These are phyloP conservation scores for Amylostereum areolatum DNA, from an alignment of 1,284 basidiomycete species.

Conservation along the genomic window DNA sequence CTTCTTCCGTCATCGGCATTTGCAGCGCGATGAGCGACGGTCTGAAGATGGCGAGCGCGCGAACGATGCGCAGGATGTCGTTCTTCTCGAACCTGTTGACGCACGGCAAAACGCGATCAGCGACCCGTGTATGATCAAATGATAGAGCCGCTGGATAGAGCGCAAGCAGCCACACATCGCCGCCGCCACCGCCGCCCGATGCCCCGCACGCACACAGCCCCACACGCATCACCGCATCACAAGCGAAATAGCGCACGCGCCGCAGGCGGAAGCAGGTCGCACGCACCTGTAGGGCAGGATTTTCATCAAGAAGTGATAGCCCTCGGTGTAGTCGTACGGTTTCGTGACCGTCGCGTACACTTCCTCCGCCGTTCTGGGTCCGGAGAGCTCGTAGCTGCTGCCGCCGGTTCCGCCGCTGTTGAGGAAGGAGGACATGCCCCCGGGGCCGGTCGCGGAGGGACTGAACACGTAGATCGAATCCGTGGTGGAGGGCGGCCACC, in stretches of 20 bases:
- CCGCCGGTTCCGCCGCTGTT: conserved; percentile 8
- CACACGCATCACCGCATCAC: conserved; percentile 1
- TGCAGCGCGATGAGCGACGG: conserved; percentile 95
- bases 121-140: no score
- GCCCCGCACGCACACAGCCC: no score
- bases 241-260: conserved; percentile 2
- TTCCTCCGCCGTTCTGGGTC: conserved; percentile 26
- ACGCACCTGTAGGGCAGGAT: conserved; percentile 80
- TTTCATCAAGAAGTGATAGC: conserved; percentile 93
- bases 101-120: neutral
- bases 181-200: no score
- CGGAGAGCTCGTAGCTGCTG: conserved; percentile 12
- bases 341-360: conserved; percentile 74
- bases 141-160: no score
- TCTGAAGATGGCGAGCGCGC: conserved; percentile 90
- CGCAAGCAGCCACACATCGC: no score
- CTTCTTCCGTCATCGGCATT: conserved; percentile 89
- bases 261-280: conserved; percentile 7
- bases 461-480: conserved; percentile 13
- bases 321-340: conserved; percentile 89
- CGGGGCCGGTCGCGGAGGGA: neutral
- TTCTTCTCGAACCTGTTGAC: conserved; percentile 83
- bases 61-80: conserved; percentile 90
- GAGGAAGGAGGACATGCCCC: neutral
- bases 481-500: conserved; percentile 12